Percentiles rank a stretch among this genome's conserved stretches.
phyloP scores from a whole-genome alignment of 73 alveolate species.

The Paramecium primaurelia region DNA sequence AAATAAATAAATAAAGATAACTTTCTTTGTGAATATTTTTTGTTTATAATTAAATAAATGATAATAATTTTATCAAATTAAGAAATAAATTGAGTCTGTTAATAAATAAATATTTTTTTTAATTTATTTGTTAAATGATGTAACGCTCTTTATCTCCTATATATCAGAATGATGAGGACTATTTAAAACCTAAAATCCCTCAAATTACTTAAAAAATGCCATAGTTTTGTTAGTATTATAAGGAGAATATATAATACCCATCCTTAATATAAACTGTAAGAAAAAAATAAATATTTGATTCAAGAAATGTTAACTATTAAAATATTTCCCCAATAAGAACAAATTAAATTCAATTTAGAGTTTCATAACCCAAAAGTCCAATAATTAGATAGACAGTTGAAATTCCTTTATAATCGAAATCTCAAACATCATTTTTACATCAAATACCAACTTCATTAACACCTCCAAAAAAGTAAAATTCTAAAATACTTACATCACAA shows the following conservation, averaged over 20 bases:
- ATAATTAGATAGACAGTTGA: not conserved
- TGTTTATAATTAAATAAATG: not conserved
- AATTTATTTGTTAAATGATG: not conserved
- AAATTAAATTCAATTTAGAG: not conserved
- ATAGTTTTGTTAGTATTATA: not conserved
- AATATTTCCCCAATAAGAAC: not conserved
- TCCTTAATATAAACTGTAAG: not conserved
- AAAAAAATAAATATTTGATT: not conserved
- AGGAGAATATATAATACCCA: not conserved
- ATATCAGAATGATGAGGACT: not conserved
- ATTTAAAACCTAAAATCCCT: not conserved
- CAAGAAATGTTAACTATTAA: not conserved
- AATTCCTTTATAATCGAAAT: not conserved
- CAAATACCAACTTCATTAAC: not conserved
- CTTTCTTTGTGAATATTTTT: not conserved
- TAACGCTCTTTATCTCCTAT: not conserved
- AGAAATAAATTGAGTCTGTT: conserved; percentile 1
- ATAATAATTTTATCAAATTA: not conserved
- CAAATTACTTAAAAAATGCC: not conserved
- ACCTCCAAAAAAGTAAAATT: not conserved
- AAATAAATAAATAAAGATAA: not conserved
- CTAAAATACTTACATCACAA: not conserved
- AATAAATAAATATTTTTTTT: not conserved
- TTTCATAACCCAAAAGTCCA: not conserved
- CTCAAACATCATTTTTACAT: not conserved